Evolutionary conservation across 495 filamentous ascomycete species (phyloP).

Genomic region (Geoglossum glabrum): DNA sequence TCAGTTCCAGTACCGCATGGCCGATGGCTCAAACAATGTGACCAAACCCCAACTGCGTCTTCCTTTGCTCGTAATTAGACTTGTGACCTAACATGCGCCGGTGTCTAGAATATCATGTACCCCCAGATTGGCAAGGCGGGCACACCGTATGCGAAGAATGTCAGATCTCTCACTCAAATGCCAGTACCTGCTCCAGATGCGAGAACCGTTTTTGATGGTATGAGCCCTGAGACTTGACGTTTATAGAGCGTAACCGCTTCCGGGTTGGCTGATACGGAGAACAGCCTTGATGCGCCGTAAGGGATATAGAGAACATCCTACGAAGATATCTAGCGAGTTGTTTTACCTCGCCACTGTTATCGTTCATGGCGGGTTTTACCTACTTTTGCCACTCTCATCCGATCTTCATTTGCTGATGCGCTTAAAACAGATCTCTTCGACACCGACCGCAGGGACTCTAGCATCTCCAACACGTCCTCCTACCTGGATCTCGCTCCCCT

Average conservation of each 20-base stretch:
- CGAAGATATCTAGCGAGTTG: conserved; percentile 67
- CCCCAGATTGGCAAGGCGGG: conserved; percentile 28
- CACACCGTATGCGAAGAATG: conserved; percentile 18
- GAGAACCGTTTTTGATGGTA: conserved; percentile 52
- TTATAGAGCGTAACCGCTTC: too few species aligned
- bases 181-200: conserved; percentile 45
- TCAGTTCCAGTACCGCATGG: neutral
- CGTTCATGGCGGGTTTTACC: conserved; percentile 40
- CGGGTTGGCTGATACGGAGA: neutral
- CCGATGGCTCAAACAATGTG: conserved; percentile 5
- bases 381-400: neutral
- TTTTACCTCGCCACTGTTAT: conserved; percentile 85
- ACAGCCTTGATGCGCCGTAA: conserved; percentile 35
- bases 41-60: conserved; percentile 10
- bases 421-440: conserved; percentile 37
- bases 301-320: conserved; percentile 43
- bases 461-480: conserved; percentile 53
- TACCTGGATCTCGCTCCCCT: conserved; percentile 73
- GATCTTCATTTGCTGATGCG: neutral
- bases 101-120: conserved; percentile 8
- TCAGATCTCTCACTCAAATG: neutral
- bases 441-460: conserved; percentile 33
- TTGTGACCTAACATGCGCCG: conserved; percentile 28
- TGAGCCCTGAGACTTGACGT: neutral
- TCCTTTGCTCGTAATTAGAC: too few species aligned